Evolutionary conservation across 2,329 filamentous ascomycete genomes (phyloP).

Genomic region (Moelleriella libera): DNA sequence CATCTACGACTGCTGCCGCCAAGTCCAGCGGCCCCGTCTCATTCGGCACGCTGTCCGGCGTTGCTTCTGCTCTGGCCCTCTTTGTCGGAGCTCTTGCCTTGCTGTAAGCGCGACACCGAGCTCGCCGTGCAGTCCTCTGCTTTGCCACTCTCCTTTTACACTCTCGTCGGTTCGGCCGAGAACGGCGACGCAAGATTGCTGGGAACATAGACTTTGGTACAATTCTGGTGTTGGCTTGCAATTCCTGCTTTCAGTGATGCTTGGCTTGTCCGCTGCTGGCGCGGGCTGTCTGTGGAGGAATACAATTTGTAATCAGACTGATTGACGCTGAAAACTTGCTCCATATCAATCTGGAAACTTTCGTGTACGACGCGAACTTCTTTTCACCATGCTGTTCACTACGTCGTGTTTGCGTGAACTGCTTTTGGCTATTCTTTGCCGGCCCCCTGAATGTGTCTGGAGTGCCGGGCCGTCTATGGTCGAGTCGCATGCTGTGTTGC

Average conservation of each 20-base stretch:
- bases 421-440: too few species aligned
- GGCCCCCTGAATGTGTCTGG: too few species aligned
- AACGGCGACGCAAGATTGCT: neutral
- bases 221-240: neutral
- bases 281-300: neutral
- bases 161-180: too few species aligned
- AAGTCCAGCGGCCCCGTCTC: neutral
- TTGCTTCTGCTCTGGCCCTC: constrained; percentile 6
- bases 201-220: neutral
- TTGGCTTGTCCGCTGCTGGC: neutral
- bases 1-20: neutral
- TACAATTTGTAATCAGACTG: neutral
- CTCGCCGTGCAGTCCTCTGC: too few species aligned
- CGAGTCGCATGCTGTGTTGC: too few species aligned
- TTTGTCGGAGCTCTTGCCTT: constrained; percentile 5
- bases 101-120: constrained; percentile 2
- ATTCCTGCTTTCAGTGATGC: neutral
- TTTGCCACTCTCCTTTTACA: too few species aligned
- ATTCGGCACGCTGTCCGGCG: constrained; percentile 6
- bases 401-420: too few species aligned
- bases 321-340: neutral
- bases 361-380: too few species aligned
- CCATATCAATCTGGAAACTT: too few species aligned
- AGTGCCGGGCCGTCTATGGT: too few species aligned
- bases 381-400: too few species aligned